Conservation (phyloP, 1,284 basidiomycete species). For the Grifola frondosa region DNA sequence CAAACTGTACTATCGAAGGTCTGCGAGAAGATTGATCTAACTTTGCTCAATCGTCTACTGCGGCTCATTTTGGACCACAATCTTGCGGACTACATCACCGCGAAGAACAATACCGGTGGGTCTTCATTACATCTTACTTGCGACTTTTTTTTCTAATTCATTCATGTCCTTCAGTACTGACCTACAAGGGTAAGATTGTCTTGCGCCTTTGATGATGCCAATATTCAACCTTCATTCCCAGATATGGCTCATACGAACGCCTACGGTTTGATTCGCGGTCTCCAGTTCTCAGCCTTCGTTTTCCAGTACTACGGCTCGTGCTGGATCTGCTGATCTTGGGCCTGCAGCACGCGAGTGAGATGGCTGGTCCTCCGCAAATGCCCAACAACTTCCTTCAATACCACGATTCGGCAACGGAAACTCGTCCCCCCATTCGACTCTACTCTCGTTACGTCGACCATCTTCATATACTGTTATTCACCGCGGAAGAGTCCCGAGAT, state of each 20-base stretch:
- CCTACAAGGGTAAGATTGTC: slow-evolving; percentile 75
- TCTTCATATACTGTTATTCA: slow-evolving; percentile 94
- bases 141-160: slow-evolving; percentile 5
- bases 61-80: slow-evolving; percentile 96
- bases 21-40: slow-evolving; percentile 96
- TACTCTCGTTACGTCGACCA: slow-evolving; percentile 93
- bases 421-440: slow-evolving; percentile 88
- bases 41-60: slow-evolving; percentile 86
- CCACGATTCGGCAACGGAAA: slow-evolving; percentile 88
- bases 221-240: slow-evolving; percentile 17
- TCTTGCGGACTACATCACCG: slow-evolving; percentile 94
- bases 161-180: slow-evolving; percentile 52
- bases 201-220: neutral
- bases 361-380: slow-evolving; percentile 92
- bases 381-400: slow-evolving; percentile 96
- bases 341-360: slow-evolving; percentile 90
- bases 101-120: slow-evolving; percentile 88
- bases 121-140: slow-evolving; percentile 1
- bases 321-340: slow-evolving; percentile 91
- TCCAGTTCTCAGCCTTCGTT: slow-evolving; percentile 94
- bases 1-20: slow-evolving; percentile 92
- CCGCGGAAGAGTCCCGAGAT: slow-evolving; percentile 93
- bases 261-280: slow-evolving; percentile 88
- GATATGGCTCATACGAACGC: slow-evolving; percentile 91
- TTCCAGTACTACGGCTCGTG: slow-evolving; percentile 95